These are phyloP conservation scores for Hypoxylon lenormandii DNA, from an alignment of 495 filamentous ascomycete genomes.

Conservation along the genomic window DNA sequence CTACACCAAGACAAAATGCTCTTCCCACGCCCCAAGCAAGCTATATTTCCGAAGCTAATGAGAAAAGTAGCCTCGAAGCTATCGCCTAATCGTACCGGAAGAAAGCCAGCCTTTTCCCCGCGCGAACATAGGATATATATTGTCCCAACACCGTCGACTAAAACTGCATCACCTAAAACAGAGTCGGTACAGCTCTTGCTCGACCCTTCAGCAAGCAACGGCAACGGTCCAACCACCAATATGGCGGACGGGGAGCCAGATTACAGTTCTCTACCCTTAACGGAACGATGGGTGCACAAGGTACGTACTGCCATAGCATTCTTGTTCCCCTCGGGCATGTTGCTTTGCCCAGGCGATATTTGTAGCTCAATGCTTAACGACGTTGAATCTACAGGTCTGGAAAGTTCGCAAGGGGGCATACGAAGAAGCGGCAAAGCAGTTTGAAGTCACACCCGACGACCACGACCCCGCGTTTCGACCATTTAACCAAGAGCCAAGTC, in stretches of 20 bases:
- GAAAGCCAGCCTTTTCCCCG: slow-evolving; percentile 4
- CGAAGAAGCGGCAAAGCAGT: slow-evolving; percentile 88
- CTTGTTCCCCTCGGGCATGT: background rate
- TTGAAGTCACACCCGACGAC: slow-evolving; percentile 87
- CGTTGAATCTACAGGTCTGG: slow-evolving; percentile 74
- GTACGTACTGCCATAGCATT: slow-evolving; percentile 56
- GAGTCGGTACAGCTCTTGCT: background rate
- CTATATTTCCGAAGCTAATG: slow-evolving; percentile 44
- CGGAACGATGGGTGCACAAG: slow-evolving; percentile 89
- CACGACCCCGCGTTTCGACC: slow-evolving; percentile 84
- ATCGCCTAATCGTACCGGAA: slow-evolving; percentile 27
- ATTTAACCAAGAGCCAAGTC: slow-evolving; percentile 82
- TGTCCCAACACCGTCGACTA: background rate
- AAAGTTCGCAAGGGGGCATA: slow-evolving; percentile 97
- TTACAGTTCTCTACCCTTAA: slow-evolving; percentile 81
- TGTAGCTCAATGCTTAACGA: slow-evolving; percentile 41
- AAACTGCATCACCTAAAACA: slow-evolving; percentile 9
- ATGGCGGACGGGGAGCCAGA: slow-evolving; percentile 84
- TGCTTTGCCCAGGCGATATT: background rate
- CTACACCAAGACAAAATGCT: slow-evolving; percentile 33
- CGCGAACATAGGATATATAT: slow-evolving; percentile 17
- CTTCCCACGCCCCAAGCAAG: slow-evolving; percentile 21
- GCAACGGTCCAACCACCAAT: slow-evolving; percentile 34
- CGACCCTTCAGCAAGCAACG: background rate
- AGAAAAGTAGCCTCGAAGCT: slow-evolving; percentile 40